Percentiles rank a stretch among this genome's conserved stretches.
Evolutionary conservation across 805 yeast species (phyloP).

Genomic region (Kuraishia hungarica): DNA sequence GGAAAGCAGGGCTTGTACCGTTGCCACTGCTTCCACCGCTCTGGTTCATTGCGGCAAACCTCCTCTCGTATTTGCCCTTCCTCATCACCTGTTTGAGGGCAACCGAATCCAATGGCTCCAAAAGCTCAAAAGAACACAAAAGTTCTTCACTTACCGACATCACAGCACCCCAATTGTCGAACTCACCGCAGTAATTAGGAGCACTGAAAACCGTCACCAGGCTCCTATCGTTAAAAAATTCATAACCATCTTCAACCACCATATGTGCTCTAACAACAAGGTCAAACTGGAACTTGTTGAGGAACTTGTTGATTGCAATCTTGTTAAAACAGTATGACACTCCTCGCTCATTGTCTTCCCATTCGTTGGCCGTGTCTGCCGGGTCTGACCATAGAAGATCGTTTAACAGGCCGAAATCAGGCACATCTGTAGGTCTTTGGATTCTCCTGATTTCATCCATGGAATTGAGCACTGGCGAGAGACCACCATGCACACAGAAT

Average conservation of each 20-base stretch:
- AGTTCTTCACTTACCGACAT: conserved; percentile 94
- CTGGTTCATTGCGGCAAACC: conserved; percentile 36
- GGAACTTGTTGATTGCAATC: conserved; percentile 71
- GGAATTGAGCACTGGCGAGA: conserved; percentile 63
- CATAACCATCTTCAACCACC: conserved; percentile 82
- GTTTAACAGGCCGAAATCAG: conserved; percentile 71
- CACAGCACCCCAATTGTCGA: conserved; percentile 95
- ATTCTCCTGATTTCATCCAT: conserved; percentile 71
- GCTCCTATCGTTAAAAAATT: conserved; percentile 63
- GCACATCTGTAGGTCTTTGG: conserved; percentile 80
- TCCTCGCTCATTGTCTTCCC: conserved; percentile 86
- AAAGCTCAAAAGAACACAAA: conserved; percentile 83
- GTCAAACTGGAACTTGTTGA: conserved; percentile 69
- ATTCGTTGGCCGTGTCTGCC: conserved; percentile 71
- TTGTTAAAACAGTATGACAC: conserved; percentile 74
- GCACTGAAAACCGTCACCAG: conserved; percentile 69
- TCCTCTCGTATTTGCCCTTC: conserved; percentile 83
- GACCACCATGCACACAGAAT: conserved; percentile 84
- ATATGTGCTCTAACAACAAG: conserved; percentile 80
- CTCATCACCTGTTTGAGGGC: conserved; percentile 94
- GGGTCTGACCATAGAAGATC: conserved; percentile 84
- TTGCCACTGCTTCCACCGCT: not conserved
- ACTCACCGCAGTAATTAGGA: conserved; percentile 76
- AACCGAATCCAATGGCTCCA: conserved; percentile 89
- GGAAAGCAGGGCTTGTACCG: conserved; percentile 1